phyloP scores from a whole-genome alignment of 495 filamentous ascomycete genomes.

The Penicillium chermesinum region DNA sequence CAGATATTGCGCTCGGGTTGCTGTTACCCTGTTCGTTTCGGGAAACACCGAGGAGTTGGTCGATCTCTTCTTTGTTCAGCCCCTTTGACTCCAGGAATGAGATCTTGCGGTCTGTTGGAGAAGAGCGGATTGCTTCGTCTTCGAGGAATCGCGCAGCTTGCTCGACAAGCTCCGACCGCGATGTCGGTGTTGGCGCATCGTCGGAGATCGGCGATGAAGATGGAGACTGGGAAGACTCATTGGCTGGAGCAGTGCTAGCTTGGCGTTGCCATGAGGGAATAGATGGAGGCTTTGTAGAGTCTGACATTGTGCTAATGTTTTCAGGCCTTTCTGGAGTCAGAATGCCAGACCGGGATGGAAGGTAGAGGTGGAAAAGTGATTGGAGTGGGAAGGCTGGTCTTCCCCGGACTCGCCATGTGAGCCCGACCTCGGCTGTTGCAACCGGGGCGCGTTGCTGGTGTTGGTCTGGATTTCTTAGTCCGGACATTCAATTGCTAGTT shows the following conservation, averaged over 20 bases:
- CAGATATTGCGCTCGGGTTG: slow-evolving; percentile 19
- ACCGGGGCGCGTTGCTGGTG: background rate
- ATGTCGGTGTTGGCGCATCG: slow-evolving; percentile 24
- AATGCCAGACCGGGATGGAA: background rate
- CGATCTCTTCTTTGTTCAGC: slow-evolving; percentile 60
- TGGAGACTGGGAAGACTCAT: slow-evolving; percentile 19
- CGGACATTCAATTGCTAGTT: no score
- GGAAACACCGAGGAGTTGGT: slow-evolving; percentile 54
- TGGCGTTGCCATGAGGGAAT: slow-evolving; percentile 48
- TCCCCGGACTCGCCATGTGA: slow-evolving; percentile 7
- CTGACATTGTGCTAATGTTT: slow-evolving; percentile 30
- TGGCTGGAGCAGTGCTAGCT: slow-evolving; percentile 11
- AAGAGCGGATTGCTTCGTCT: slow-evolving; percentile 67
- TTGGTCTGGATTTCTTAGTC: no score
- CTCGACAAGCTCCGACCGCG: slow-evolving; percentile 51
- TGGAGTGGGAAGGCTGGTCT: background rate
- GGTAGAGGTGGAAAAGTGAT: background rate
- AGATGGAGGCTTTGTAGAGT: slow-evolving; percentile 28
- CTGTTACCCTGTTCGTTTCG: slow-evolving; percentile 32
- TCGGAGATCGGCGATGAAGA: slow-evolving; percentile 31
- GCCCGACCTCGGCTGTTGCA: slow-evolving; percentile 4
- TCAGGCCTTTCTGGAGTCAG: slow-evolving; percentile 12
- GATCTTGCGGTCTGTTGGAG: slow-evolving; percentile 65
- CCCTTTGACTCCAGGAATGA: slow-evolving; percentile 80
- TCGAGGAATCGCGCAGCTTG: slow-evolving; percentile 76